Base-by-base conservation (phyloP, 2,329 filamentous ascomycete genomes). In the Amylocarpus encephaloides region DNA sequence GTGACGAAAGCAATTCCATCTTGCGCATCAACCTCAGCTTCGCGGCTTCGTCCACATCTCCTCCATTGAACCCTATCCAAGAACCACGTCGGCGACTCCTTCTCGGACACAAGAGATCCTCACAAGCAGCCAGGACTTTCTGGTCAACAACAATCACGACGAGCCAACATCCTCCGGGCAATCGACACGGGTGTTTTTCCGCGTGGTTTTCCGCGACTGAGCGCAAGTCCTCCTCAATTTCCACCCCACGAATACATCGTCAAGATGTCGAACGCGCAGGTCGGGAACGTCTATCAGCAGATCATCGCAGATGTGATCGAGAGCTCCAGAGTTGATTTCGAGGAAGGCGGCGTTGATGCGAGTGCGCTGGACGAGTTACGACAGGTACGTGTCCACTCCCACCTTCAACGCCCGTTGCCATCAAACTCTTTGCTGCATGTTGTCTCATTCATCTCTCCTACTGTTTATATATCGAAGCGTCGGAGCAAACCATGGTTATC, bases 281-380 rank as follows among this genome's bases (percentile, higher is more conserved):
- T 59, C 47, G 93, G 93, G 64, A 72, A 74, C 59, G 85, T 97
- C 65, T 98, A 96, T 70, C 76, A 83, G 70, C 73, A 77, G 64
- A 83, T 87, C 68, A 87, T 87, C 66, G 76, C 85, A 56, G 88
- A 93, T 72, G 90, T 98, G 67, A 88, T 97, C 70, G 85, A 92
- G 62, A 86, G 87, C 60, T 96, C 92, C 65, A 81, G 88, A 65
- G 87, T 92, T 65, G 93, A 97, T 71, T 97, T 98, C 68, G 93
- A 98, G 70, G 93, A 98, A 72, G 89, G 86, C 62, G 93, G 93
- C 63, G 86, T 97, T 58, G 89, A 95, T 63, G 86, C 92, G 68
- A 76, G 80, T 61, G 92, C 92, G 46, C 74, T 98, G 64, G 82
- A 92, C 60, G 88, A 95, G 68, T 75, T 98, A 76, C 85, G 84